A percentile compares a stretch with the other conserved stretches of the same genome.
Evolutionary conservation across 495 filamentous ascomycete species (phyloP).

Genomic region (Articulospora tetracladia): DNA sequence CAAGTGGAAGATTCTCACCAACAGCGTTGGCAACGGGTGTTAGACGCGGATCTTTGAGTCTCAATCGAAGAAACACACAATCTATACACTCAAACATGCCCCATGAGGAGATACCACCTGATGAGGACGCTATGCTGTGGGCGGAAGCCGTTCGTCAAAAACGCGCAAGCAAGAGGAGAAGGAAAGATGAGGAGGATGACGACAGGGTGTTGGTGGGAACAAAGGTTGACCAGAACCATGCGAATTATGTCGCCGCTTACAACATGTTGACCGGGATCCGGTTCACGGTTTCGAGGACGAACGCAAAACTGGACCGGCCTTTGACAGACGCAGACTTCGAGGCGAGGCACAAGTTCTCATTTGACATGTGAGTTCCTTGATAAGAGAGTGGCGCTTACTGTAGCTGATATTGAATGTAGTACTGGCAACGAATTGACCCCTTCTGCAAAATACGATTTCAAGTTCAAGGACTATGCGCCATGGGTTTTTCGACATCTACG

Average conservation of each 20-base stretch:
- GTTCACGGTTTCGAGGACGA: conserved; percentile 92
- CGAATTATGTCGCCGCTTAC: conserved; percentile 97
- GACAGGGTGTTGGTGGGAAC: conserved; percentile 94
- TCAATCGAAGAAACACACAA: conserved; percentile 76
- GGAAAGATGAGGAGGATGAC: conserved; percentile 87
- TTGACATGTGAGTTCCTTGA: conserved; percentile 65
- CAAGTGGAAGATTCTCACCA: conserved; percentile 83
- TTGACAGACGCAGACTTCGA: conserved; percentile 88
- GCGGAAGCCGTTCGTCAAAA: conserved; percentile 90
- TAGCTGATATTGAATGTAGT: conserved; percentile 37
- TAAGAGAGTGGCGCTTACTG: conserved; percentile 12
- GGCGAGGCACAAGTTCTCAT: conserved; percentile 93
- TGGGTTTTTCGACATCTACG: conserved; percentile 98
- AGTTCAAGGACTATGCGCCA: conserved; percentile 99
- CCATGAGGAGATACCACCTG: conserved; percentile 76
- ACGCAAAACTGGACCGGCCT: conserved; percentile 90
- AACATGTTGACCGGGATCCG: conserved; percentile 99
- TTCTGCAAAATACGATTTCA: conserved; percentile 99
- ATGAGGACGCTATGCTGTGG: conserved; percentile 89
- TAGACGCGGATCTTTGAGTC: conserved; percentile 74
- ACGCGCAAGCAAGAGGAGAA: conserved; percentile 74
- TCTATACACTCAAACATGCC: conserved; percentile 80
- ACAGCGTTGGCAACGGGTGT: conserved; percentile 46
- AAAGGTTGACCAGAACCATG: conserved; percentile 95
- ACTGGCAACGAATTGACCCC: conserved; percentile 97